phyloP scores from a whole-genome alignment of 108 stramenopile species.

The Cylindrotheca closterium region DNA sequence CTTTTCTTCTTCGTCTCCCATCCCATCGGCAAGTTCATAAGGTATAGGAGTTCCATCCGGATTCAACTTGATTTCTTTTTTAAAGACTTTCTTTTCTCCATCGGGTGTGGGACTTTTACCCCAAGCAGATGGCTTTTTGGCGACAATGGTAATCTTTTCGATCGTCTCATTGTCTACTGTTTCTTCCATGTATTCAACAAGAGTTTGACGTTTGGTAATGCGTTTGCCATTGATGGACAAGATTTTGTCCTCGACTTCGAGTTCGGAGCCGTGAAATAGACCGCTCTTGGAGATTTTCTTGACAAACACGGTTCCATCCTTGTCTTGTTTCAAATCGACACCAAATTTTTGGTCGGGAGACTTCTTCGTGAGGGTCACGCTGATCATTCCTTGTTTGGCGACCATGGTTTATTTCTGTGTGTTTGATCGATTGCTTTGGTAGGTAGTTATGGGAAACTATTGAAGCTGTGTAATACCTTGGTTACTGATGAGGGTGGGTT shows the following conservation, averaged over 20 bases:
- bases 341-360: constrained; percentile 9
- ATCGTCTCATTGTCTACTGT: constrained; percentile 11
- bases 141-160: constrained; percentile 21
- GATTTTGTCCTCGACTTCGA: constrained; percentile 14
- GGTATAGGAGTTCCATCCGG: not conserved
- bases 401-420: too few relatives aligned
- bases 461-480: too few relatives aligned
- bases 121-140: constrained; percentile 15
- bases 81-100: not conserved
- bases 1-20: constrained; percentile 2
- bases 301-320: not conserved
- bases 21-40: not conserved
- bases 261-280: constrained; percentile 11
- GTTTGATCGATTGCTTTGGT: too few relatives aligned
- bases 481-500: too few relatives aligned
- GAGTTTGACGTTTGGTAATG: constrained; percentile 4
- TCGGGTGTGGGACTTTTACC: constrained; percentile 4
- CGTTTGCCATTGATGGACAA: constrained; percentile 17
- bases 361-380: constrained; percentile 11
- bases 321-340: constrained; percentile 12
- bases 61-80: not conserved
- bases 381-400: too few relatives aligned
- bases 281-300: constrained; percentile 8
- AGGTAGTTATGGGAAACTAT: too few relatives aligned
- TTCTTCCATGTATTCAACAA: not conserved